A percentile compares a stretch with the other conserved stretches of the same genome.
Conservation (phyloP, 305 asterid species). For the Solanum chacoense region DNA sequence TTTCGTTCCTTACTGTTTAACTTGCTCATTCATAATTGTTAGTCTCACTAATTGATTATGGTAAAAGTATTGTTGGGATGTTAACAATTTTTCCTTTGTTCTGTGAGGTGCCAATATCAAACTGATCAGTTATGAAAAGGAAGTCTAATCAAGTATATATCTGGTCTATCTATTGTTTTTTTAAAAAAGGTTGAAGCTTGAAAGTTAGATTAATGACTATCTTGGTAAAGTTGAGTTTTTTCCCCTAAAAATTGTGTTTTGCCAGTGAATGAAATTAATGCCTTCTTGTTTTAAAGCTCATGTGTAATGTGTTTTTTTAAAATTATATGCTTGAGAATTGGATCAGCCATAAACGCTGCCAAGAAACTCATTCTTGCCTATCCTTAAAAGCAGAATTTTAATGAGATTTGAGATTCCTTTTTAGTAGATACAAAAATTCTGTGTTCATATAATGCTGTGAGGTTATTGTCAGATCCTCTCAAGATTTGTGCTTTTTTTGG, state of each 20-base stretch:
- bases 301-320: not conserved
- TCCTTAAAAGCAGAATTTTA: not conserved
- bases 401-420: not conserved
- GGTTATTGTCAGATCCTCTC: not conserved
- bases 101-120: not conserved
- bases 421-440: not conserved
- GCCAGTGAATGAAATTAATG: not conserved
- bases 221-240: not conserved
- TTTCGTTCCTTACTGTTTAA: not conserved
- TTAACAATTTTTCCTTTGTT: not conserved
- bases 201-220: not conserved
- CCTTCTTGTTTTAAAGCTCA: slow-evolving; percentile 1
- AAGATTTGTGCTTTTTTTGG: not conserved
- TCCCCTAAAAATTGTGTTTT: not conserved
- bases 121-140: not conserved
- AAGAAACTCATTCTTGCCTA: not conserved
- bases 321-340: not conserved
- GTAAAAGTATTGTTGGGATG: not conserved
- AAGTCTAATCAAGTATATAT: not conserved
- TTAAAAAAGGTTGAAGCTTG: not conserved
- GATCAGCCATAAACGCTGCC: not conserved
- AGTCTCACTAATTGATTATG: not conserved
- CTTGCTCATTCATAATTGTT: not conserved
- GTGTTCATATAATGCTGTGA: not conserved
- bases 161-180: not conserved